phyloP scores from a whole-genome alignment of 73 alveolate genomes.

The Blepharisma stoltei region DNA sequence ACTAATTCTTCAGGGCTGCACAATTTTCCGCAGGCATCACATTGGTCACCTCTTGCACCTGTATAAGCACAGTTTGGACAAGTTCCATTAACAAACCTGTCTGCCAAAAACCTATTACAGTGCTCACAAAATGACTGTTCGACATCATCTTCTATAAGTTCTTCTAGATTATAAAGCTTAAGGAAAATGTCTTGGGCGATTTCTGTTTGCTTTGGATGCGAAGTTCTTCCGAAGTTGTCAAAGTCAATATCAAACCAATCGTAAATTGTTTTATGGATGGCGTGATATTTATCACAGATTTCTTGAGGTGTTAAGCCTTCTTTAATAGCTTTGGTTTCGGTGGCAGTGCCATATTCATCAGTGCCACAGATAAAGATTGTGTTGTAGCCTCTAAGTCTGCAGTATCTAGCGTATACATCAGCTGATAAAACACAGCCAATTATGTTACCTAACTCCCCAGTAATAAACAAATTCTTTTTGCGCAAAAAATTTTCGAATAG shows the following conservation, averaged over 20 bases:
- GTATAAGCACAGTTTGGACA: conserved; percentile 91
- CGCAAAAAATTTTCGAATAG: no score
- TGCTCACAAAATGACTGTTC: conserved; percentile 81
- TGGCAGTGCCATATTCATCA: conserved; percentile 99
- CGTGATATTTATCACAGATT: conserved; percentile 86
- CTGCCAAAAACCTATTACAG: conserved; percentile 91
- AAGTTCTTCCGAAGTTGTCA: conserved; percentile 95
- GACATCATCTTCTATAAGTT: conserved; percentile 67
- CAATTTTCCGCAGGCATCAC: conserved; percentile 94
- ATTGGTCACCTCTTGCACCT: conserved; percentile 97
- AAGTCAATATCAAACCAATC: conserved; percentile 98
- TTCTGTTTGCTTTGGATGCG: conserved; percentile 82
- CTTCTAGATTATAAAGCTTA: conserved; percentile 72
- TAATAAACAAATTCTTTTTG: no score
- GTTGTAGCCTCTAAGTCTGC: conserved; percentile 92
- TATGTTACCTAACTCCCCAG: conserved; percentile 97
- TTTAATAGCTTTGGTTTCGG: conserved; percentile 96
- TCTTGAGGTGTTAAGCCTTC: conserved; percentile 86
- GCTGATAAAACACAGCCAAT: conserved; percentile 98
- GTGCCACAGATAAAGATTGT: conserved; percentile 96
- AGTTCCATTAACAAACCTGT: conserved; percentile 90
- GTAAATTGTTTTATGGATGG: conserved; percentile 82
- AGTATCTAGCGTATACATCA: conserved; percentile 95
- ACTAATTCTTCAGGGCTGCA: conserved; percentile 88
- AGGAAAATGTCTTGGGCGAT: conserved; percentile 89